A percentile compares a stretch with the other conserved stretches of the same genome.
Conservation (phyloP, 2,329 filamentous ascomycete genomes). For the Aureobasidium sp. region DNA sequence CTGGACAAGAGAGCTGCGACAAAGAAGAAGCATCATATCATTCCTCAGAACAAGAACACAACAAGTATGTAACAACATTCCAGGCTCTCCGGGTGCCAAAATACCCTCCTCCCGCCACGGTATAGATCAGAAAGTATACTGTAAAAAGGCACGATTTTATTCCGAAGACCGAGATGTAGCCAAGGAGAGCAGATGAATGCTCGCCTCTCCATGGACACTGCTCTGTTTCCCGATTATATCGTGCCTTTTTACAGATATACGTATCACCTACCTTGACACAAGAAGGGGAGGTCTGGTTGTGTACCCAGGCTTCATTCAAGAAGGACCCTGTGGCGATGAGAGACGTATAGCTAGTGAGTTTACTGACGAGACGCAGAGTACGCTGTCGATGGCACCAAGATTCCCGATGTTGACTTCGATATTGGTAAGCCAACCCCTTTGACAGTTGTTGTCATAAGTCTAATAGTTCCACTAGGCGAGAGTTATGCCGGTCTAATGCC, state of each 20-base stretch:
- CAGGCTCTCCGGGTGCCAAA: too few relatives aligned
- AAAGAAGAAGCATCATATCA: constrained; percentile 23
- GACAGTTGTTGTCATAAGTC: neutral
- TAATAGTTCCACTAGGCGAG: constrained; percentile 21
- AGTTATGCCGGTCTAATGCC: constrained; percentile 48
- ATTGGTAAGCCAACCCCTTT: constrained; percentile 44
- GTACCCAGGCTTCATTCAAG: neutral
- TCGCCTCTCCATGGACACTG: neutral
- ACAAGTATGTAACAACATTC: constrained; percentile 29
- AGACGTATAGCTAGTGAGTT: neutral
- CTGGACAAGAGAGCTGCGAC: constrained; percentile 6
- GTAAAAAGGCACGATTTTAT: too few relatives aligned
- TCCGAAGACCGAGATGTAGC: too few relatives aligned
- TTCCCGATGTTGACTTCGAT: constrained; percentile 33
- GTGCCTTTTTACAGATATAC: neutral
- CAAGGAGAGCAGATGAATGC: neutral
- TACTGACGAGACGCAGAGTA: constrained; percentile 13
- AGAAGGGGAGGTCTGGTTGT: neutral
- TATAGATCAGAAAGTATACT: too few relatives aligned
- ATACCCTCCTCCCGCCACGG: too few relatives aligned
- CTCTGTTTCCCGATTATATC: neutral
- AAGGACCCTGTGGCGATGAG: neutral
- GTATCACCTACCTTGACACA: too few relatives aligned
- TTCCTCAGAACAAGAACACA: constrained; percentile 38
- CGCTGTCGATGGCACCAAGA: constrained; percentile 18